These are phyloP conservation scores for Aspergillus tubingensis DNA, from an alignment of 2,329 filamentous ascomycete species.

Conservation along the genomic window DNA sequence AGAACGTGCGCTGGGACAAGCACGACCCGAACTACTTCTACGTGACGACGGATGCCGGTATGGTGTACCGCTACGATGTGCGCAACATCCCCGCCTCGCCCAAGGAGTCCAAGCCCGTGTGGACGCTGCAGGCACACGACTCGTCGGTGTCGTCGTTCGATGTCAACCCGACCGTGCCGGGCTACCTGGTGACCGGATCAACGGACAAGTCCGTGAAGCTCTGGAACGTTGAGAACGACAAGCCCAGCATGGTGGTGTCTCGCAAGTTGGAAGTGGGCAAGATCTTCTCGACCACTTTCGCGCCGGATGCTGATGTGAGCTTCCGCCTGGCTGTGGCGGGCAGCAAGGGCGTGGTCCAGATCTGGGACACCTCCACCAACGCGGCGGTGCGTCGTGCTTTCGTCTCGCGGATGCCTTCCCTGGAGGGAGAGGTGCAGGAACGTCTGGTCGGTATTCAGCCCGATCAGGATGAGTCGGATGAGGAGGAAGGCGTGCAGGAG, in stretches of 20 bases:
- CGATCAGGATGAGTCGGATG: conserved; percentile 67
- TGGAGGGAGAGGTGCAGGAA: conserved; percentile 68
- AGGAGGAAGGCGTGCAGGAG: conserved; percentile 59
- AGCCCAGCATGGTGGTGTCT: conserved; percentile 86
- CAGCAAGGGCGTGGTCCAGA: conserved; percentile 86
- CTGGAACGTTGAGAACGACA: conserved; percentile 82
- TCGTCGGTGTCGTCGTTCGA: conserved; percentile 90
- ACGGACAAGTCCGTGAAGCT: conserved; percentile 95
- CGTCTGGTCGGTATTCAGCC: conserved; percentile 72
- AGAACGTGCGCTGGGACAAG: conserved; percentile 88
- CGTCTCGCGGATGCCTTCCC: conserved; percentile 66
- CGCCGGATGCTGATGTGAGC: conserved; percentile 83
- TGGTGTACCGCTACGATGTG: conserved; percentile 89
- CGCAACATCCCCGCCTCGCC: conserved; percentile 74
- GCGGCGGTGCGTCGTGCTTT: conserved; percentile 81
- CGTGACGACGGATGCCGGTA: conserved; percentile 87
- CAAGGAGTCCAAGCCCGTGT: conserved; percentile 77
- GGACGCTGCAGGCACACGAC: conserved; percentile 95
- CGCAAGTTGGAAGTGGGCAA: conserved; percentile 92
- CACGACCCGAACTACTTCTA: conserved; percentile 94
- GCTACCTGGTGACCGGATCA: conserved; percentile 89
- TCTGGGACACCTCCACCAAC: conserved; percentile 98
- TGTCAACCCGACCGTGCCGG: conserved; percentile 84
- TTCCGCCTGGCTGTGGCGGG: conserved; percentile 93
- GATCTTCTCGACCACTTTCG: conserved; percentile 89